A percentile compares a stretch with the other conserved stretches of the same genome.
These are phyloP conservation scores for Sporobolomyces pararoseus DNA, from an alignment of 768 basidiomycete genomes.

Conservation along the genomic window DNA sequence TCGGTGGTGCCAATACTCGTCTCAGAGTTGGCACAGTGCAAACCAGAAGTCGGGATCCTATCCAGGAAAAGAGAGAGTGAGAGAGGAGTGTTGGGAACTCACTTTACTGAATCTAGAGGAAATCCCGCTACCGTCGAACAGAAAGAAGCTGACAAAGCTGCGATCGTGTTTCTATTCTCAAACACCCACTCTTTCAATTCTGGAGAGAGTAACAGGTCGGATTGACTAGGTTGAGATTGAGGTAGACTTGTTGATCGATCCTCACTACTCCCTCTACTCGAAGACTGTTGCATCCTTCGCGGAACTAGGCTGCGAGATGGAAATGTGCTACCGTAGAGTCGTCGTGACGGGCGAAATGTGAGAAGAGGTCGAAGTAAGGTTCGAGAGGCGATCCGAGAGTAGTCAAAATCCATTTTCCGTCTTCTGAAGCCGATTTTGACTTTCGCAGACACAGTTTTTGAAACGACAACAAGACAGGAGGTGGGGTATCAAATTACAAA, in stretches of 20 bases:
- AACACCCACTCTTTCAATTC: conserved; percentile 17
- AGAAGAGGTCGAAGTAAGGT: too few relatives aligned
- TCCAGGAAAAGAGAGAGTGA: too few relatives aligned
- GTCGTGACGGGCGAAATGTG: too few relatives aligned
- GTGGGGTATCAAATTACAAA: too few relatives aligned
- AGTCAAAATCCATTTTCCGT: too few relatives aligned
- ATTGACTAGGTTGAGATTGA: background rate
- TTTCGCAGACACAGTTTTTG: too few relatives aligned
- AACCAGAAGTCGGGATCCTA: too few relatives aligned
- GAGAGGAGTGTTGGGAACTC: conserved; percentile 52
- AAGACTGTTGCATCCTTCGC: background rate
- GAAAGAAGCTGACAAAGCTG: conserved; percentile 51
- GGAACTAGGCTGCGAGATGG: background rate
- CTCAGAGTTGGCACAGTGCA: too few relatives aligned
- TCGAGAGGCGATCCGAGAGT: too few relatives aligned
- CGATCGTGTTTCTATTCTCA: conserved; percentile 34
- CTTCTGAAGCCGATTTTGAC: too few relatives aligned
- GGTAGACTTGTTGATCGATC: conserved; percentile 12
- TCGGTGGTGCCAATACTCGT: too few relatives aligned
- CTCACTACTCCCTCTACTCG: background rate
- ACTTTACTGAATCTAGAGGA: conserved; percentile 91
- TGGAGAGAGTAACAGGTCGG: background rate
- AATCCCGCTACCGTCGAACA: conserved; percentile 81
- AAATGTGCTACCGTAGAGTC: background rate
- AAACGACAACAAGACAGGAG: too few relatives aligned